phyloP scores from a whole-genome alignment of 306 rosid species.

The Prunus fruticosa region DNA sequence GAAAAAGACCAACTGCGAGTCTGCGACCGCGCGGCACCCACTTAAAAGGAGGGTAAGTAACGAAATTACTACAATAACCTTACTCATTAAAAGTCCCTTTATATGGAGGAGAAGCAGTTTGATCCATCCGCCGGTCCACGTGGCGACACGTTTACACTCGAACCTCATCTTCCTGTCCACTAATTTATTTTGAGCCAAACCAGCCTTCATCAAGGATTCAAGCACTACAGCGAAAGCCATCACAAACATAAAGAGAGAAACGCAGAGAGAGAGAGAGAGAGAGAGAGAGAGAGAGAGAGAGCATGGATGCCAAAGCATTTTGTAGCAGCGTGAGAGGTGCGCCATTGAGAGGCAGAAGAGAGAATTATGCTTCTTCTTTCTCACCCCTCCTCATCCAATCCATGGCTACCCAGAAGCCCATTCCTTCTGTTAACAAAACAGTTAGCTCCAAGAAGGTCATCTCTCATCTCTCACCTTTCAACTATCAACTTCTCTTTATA shows the following conservation, averaged over 20 bases:
- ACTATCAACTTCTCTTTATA: background rate
- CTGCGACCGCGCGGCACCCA: accelerated
- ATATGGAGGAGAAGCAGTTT: background rate
- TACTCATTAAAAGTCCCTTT: too few relatives aligned
- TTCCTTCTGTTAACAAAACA: slow-evolving; percentile 52
- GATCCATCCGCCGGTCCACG: background rate
- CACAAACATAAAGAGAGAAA: background rate
- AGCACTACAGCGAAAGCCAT: background rate
- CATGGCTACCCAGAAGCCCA: slow-evolving; percentile 73
- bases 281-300: background rate
- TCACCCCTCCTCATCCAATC: slow-evolving; percentile 50
- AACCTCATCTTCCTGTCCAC: slow-evolving; percentile 21
- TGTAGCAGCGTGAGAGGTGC: slow-evolving; percentile 32
- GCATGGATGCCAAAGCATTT: slow-evolving; percentile 53
- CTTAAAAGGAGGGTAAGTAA: too few relatives aligned
- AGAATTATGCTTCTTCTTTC: slow-evolving; percentile 13
- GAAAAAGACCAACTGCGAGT: background rate
- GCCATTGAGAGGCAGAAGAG: slow-evolving; percentile 13
- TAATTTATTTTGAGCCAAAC: slow-evolving; percentile 7
- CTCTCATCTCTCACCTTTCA: too few relatives aligned
- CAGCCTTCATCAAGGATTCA: background rate
- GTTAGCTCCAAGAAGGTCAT: slow-evolving; percentile 62
- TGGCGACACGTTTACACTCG: slow-evolving; percentile 32
- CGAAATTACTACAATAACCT: slow-evolving; percentile 14
- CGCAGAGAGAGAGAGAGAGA: too few relatives aligned